A percentile compares a stretch with the other conserved stretches of the same genome.
phyloP scores from a whole-genome alignment of 1,284 basidiomycete species.

The Boletellus deceptivus region DNA sequence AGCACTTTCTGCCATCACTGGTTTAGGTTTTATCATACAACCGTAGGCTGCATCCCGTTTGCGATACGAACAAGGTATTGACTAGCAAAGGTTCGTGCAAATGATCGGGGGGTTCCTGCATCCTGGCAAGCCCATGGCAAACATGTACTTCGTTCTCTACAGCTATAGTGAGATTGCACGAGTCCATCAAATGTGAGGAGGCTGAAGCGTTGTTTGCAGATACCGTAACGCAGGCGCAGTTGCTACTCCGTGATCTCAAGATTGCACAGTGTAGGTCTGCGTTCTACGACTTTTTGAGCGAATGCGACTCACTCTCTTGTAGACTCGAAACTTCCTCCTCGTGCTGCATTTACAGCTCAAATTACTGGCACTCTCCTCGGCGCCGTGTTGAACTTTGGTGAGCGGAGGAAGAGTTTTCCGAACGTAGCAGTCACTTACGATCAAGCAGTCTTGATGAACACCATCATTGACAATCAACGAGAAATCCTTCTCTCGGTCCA shows the following conservation, averaged over 20 bases:
- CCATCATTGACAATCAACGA: conserved; percentile 54
- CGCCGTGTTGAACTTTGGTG: conserved; percentile 52
- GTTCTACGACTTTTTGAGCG: conserved; percentile 16
- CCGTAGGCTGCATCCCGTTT: conserved; percentile 25
- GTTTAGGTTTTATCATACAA: conserved; percentile 38
- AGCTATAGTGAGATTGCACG: conserved; percentile 40
- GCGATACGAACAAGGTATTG: conserved; percentile 23
- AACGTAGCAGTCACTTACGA: neutral
- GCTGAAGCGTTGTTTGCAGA: conserved; percentile 31
- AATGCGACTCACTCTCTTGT: neutral
- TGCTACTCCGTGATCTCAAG: conserved; percentile 55
- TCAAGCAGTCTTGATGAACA: conserved; percentile 49
- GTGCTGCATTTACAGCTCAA: conserved; percentile 63
- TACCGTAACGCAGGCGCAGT: conserved; percentile 41
- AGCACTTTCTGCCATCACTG: conserved; percentile 27
- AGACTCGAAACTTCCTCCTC: conserved; percentile 66
- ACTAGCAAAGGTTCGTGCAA: conserved; percentile 40
- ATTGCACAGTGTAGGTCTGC: conserved; percentile 56
- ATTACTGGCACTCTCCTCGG: conserved; percentile 48
- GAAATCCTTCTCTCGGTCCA: conserved; percentile 44
- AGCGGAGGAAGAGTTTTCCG: conserved; percentile 13
- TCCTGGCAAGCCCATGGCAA: conserved; percentile 57
- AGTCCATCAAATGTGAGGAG: conserved; percentile 17
- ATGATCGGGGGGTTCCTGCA: conserved; percentile 62
- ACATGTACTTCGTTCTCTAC: conserved; percentile 57